These are phyloP conservation scores for Stramenopiles sp. DNA, from an alignment of 352 stramenopile genomes.

Conservation along the genomic window DNA sequence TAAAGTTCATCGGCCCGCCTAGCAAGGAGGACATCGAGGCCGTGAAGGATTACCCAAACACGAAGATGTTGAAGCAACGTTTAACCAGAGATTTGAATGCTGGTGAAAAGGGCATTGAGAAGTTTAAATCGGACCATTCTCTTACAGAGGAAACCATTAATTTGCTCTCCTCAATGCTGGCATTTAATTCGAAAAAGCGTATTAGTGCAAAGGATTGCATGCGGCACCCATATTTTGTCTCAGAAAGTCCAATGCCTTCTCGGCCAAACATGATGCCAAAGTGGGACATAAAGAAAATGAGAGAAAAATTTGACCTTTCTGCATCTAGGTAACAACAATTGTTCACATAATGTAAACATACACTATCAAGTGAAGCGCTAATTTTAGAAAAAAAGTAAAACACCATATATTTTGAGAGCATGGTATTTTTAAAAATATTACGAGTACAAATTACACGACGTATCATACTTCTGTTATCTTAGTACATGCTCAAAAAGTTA, in stretches of 20 bases:
- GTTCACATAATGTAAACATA: no score
- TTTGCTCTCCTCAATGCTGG: constrained; percentile 67
- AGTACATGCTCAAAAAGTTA: no score
- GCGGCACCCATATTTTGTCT: constrained; percentile 51
- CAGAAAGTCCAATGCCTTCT: background rate
- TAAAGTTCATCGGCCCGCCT: constrained; percentile 80
- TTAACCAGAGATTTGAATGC: constrained; percentile 44
- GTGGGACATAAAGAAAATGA: background rate
- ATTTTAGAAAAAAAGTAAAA: no score
- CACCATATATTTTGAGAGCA: no score
- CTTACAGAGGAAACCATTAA: constrained; percentile 39
- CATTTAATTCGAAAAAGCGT: constrained; percentile 70
- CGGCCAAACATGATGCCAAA: background rate
- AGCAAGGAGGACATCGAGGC: constrained; percentile 72
- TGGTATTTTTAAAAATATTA: no score
- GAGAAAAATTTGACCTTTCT: background rate
- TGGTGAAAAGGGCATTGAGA: background rate
- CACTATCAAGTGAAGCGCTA: no score
- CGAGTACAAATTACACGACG: no score
- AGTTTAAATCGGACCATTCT: background rate
- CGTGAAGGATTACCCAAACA: constrained; percentile 67
- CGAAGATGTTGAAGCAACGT: constrained; percentile 60
- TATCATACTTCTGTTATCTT: no score
- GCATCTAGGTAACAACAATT: no score
- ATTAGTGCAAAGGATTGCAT: constrained; percentile 76